phyloP scores from a whole-genome alignment of 768 basidiomycete genomes.

The Pleurotus tuoliensis region DNA sequence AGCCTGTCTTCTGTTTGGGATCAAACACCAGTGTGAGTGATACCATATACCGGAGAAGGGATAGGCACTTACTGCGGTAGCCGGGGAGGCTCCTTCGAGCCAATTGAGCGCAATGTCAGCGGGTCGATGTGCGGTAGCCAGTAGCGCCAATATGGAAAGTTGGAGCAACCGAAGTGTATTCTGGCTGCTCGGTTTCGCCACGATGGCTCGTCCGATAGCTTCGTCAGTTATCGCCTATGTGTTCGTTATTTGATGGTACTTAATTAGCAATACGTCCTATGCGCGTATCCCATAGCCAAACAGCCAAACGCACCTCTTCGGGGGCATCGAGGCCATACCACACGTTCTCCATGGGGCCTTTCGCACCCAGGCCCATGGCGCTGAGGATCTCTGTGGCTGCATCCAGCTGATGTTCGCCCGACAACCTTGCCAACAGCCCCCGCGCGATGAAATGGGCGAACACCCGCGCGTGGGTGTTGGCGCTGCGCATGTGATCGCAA shows the following conservation, averaged over 20 bases:
- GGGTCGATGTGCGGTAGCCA: constrained; percentile 49
- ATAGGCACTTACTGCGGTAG: constrained; percentile 1
- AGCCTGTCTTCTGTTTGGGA: constrained; percentile 3
- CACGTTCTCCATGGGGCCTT: constrained; percentile 42
- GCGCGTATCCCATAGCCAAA: background rate
- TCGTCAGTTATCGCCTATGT: constrained; percentile 41
- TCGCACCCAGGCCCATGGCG: constrained; percentile 33
- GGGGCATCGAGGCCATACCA: constrained; percentile 23
- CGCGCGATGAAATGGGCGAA: constrained; percentile 62
- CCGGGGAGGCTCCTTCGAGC: constrained; percentile 34
- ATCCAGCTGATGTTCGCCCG: constrained; percentile 56
- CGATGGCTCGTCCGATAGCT: constrained; percentile 43
- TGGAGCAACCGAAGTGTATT: constrained; percentile 56
- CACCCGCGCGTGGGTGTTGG: constrained; percentile 47
- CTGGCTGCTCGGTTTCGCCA: constrained; percentile 58
- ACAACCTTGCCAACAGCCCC: constrained; percentile 51
- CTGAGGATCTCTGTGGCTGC: constrained; percentile 46
- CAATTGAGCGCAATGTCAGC: constrained; percentile 42
- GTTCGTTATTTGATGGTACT: too few relatives aligned
- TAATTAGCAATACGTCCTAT: background rate
- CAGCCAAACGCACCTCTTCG: constrained; percentile 23
- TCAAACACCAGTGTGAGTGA: background rate
- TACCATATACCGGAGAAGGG: constrained; percentile 2
- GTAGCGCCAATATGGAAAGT: constrained; percentile 46
- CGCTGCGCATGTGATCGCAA: constrained; percentile 45